Conservation (phyloP, 2,329 filamentous ascomycete species). For the Teratosphaeria zuluensis region DNA sequence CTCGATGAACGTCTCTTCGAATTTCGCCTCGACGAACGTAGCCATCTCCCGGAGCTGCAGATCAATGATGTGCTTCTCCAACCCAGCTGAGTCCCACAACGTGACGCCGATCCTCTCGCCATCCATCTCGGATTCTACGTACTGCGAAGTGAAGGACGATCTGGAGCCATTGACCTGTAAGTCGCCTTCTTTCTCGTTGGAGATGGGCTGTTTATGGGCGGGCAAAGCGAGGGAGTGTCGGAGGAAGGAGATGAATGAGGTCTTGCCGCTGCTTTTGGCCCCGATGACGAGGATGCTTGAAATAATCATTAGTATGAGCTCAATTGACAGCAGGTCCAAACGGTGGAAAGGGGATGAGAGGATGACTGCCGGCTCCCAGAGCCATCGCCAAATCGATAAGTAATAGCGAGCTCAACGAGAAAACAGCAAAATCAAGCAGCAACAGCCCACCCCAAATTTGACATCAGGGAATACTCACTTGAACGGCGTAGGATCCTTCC, state of each 20-base stretch:
- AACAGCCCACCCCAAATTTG: too few relatives aligned
- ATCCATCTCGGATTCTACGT: slow-evolving; percentile 89
- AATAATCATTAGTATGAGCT: neutral
- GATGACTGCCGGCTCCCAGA: too few relatives aligned
- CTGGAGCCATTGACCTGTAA: slow-evolving; percentile 10
- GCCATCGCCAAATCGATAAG: too few relatives aligned
- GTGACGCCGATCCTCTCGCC: slow-evolving; percentile 85
- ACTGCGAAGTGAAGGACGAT: slow-evolving; percentile 68
- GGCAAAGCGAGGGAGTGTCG: slow-evolving; percentile 67
- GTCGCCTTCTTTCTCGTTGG: slow-evolving; percentile 12
- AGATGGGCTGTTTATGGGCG: slow-evolving; percentile 52
- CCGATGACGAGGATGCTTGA: slow-evolving; percentile 80
- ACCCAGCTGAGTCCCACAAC: slow-evolving; percentile 89
- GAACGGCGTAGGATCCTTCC: slow-evolving; percentile 96
- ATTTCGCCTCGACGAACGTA: slow-evolving; percentile 91
- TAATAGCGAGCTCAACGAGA: neutral
- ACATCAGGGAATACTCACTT: slow-evolving; percentile 59
- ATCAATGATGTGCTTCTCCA: slow-evolving; percentile 92
- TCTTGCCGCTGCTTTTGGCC: slow-evolving; percentile 81
- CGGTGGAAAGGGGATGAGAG: neutral
- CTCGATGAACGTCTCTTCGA: slow-evolving; percentile 93
- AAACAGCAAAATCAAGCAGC: neutral
- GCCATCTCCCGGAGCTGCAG: slow-evolving; percentile 87
- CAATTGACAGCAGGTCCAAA: neutral
- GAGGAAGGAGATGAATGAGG: slow-evolving; percentile 92